phyloP scores from a whole-genome alignment of 176 grass and related monocot species.

The Triticum aestivum region IWGSC_CS_RefSeq_v2.1 NC_057806.1:712171713-712172212 shows the following conservation, averaged over 20 bases:
- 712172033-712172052: conserved; percentile 89
- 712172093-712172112: background rate
- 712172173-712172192: conserved; percentile 13
- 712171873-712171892: conserved; percentile 55
- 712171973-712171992: background rate
- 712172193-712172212: conserved; percentile 80
- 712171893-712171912: background rate
- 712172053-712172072: conserved; percentile 72
- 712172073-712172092: background rate
- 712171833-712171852: conserved; percentile 73
- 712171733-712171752: conserved; percentile 10
- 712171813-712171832: conserved; percentile 87
- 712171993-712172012: conserved; percentile 78
- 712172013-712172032: conserved; percentile 88
- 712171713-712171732: conserved; percentile 51
- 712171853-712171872: conserved; percentile 77
- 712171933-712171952: background rate
- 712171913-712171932: background rate
- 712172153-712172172: background rate
- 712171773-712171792: conserved; percentile 19
- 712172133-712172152: background rate
- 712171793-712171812: conserved; percentile 32
- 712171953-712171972: background rate
- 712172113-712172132: background rate
- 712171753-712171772: background rate